phyloP scores from a whole-genome alignment of 2,329 filamentous ascomycete species.

The Microdochium nivale region DNA sequence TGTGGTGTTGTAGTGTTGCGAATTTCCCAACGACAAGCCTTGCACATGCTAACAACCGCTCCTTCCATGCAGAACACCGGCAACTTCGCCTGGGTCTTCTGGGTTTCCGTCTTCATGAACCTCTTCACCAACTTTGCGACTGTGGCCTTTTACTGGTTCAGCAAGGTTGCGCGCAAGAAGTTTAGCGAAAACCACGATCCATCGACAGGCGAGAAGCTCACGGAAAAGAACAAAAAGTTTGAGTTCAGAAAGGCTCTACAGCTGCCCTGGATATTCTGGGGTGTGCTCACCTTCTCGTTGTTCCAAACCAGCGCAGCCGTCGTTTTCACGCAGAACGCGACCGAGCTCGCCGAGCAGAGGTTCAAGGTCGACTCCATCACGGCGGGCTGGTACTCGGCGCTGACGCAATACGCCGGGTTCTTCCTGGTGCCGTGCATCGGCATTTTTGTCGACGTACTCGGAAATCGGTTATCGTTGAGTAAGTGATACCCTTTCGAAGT shows the following conservation, averaged over 20 bases:
- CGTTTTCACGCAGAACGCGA: slow-evolving; percentile 49
- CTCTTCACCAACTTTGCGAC: slow-evolving; percentile 52
- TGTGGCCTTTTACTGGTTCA: slow-evolving; percentile 46
- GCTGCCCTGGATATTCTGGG: slow-evolving; percentile 53
- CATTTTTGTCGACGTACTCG: slow-evolving; percentile 46
- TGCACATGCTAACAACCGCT: no score
- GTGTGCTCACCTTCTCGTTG: slow-evolving; percentile 42
- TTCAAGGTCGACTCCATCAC: slow-evolving; percentile 45
- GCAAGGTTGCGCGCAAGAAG: slow-evolving; percentile 35
- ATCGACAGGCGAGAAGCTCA: slow-evolving; percentile 50
- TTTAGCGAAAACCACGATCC: slow-evolving; percentile 40
- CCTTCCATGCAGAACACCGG: slow-evolving; percentile 38
- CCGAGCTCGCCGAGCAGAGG: slow-evolving; percentile 50
- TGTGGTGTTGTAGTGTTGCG: slow-evolving; percentile 7
- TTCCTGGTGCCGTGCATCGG: slow-evolving; percentile 49
- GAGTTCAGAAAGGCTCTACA: slow-evolving; percentile 45
- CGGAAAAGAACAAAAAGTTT: slow-evolving; percentile 49
- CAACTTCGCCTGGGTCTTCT: slow-evolving; percentile 54
- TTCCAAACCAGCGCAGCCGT: slow-evolving; percentile 48
- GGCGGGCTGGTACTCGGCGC: slow-evolving; percentile 52
- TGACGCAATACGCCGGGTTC: slow-evolving; percentile 46
- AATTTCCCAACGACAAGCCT: no score
- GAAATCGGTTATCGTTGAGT: slow-evolving; percentile 39
- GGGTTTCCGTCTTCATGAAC: slow-evolving; percentile 55
- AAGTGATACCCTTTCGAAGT: slow-evolving; percentile 10